phyloP scores from a whole-genome alignment of 495 filamentous ascomycete genomes.

The Annulohypoxylon moriforme region DNA sequence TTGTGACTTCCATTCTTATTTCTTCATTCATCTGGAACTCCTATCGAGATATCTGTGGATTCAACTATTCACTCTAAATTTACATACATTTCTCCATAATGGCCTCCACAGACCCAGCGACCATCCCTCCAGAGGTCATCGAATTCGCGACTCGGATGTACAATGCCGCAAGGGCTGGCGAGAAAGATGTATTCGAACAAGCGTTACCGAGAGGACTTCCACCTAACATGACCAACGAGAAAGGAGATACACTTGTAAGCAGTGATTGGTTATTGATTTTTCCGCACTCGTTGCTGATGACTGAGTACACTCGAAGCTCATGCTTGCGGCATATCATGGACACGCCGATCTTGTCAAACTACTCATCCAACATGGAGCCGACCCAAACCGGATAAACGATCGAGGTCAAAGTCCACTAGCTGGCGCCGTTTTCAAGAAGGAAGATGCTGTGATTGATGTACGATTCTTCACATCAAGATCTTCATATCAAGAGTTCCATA shows the following conservation, averaged over 20 bases:
- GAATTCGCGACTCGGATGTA: conserved; percentile 64
- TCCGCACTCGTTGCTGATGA: background rate
- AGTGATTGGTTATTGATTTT: background rate
- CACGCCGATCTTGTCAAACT: conserved; percentile 62
- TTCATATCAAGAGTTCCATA: background rate
- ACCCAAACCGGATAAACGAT: conserved; percentile 66
- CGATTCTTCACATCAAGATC: background rate
- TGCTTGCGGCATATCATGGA: conserved; percentile 68
- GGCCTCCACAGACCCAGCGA: conserved; percentile 14
- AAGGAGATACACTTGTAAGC: conserved; percentile 65
- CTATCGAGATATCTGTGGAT: background rate
- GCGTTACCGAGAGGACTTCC: conserved; percentile 63
- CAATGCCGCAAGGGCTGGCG: conserved; percentile 62
- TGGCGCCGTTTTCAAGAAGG: conserved; percentile 67
- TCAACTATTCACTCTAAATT: background rate
- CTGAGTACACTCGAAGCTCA: conserved; percentile 51
- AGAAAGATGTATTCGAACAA: conserved; percentile 60
- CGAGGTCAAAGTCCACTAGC: conserved; percentile 65
- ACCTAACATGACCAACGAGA: conserved; percentile 66
- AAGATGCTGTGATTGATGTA: conserved; percentile 61
- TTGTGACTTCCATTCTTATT: background rate
- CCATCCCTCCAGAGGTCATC: conserved; percentile 61
- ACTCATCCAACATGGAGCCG: conserved; percentile 61
- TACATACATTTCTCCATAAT: conserved; percentile 22
- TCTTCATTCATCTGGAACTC: background rate